phyloP scores from a whole-genome alignment of 768 basidiomycete genomes.

The Tricholoma bakamatsutake region DNA sequence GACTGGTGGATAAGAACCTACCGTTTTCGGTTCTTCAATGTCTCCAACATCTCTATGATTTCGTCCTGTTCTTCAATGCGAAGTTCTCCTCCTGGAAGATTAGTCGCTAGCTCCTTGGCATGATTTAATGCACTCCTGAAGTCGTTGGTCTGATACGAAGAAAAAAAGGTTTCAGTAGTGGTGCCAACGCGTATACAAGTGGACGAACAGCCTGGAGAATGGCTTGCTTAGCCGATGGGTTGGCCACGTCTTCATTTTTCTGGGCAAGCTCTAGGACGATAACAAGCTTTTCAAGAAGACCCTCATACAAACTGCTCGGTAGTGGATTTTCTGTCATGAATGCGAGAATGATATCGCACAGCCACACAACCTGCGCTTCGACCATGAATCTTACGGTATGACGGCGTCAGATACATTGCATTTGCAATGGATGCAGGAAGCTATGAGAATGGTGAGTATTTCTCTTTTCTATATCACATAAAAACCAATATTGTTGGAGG shows the following conservation, averaged over 20 bases:
- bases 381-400: background rate
- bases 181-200: background rate
- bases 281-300: constrained; percentile 55
- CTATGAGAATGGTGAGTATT: constrained; percentile 68
- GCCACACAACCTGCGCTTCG: background rate
- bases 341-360: background rate
- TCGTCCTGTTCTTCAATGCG: constrained; percentile 63
- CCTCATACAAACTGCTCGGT: constrained; percentile 47
- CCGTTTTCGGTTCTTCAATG: constrained; percentile 58
- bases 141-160: constrained; percentile 53
- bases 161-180: background rate
- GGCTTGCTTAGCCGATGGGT: constrained; percentile 57
- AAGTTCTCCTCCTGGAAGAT: constrained; percentile 70
- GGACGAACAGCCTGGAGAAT: constrained; percentile 57
- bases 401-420: constrained; percentile 19
- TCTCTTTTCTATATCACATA: background rate
- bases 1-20: constrained; percentile 21
- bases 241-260: constrained; percentile 45
- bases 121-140: constrained; percentile 53
- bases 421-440: constrained; percentile 74
- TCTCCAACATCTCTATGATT: constrained; percentile 63
- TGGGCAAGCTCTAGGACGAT: constrained; percentile 56
- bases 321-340: constrained; percentile 29
- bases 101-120: constrained; percentile 53
- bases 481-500: constrained; percentile 34